Percentiles rank a stretch among this genome's conserved stretches.
Evolutionary conservation across 1,284 basidiomycete species (phyloP).

Genomic region (Albatrellus sp.): DNA sequence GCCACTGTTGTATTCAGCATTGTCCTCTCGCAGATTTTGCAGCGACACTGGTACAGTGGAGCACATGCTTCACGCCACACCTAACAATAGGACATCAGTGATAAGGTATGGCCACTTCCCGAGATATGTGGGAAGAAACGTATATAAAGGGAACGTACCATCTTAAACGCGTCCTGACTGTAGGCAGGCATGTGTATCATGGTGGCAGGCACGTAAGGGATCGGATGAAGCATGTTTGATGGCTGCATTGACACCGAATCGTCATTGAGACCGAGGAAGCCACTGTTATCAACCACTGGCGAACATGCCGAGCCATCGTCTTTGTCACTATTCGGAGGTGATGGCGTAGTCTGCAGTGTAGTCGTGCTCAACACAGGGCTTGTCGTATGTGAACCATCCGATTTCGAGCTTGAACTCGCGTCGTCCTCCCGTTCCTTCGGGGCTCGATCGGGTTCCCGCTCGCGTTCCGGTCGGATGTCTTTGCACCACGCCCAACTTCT

Average conservation of each 20-base stretch:
- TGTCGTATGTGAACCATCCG: conserved; percentile 41
- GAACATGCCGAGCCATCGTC: conserved; percentile 21
- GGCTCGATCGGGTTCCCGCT: conserved; percentile 17
- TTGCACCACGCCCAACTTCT: conserved; percentile 39
- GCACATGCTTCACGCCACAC: conserved; percentile 63
- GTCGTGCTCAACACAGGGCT: conserved; percentile 65
- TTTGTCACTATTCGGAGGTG: conserved; percentile 42
- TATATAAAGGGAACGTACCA: conserved; percentile 26
- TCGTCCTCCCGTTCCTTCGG: conserved; percentile 29
- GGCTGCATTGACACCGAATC: conserved; percentile 40
- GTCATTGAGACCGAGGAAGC: conserved; percentile 16
- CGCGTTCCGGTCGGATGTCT: conserved; percentile 16
- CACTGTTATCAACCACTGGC: conserved; percentile 13
- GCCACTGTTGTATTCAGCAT: conserved; percentile 23
- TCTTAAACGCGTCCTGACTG: conserved; percentile 43
- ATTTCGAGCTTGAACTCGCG: conserved; percentile 33
- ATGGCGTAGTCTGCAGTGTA: conserved; percentile 62
- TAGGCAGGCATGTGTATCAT: conserved; percentile 44
- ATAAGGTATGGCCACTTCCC: background rate
- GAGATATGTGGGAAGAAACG: background rate
- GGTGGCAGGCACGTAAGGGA: conserved; percentile 59
- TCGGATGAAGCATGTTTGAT: conserved; percentile 44
- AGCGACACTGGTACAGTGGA: conserved; percentile 58
- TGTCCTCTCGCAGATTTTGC: conserved; percentile 57
- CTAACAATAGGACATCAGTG: conserved; percentile 20